Evolutionary conservation across 2,329 filamentous ascomycete genomes (phyloP).

Genomic region (Colletotrichum sp.): DNA sequence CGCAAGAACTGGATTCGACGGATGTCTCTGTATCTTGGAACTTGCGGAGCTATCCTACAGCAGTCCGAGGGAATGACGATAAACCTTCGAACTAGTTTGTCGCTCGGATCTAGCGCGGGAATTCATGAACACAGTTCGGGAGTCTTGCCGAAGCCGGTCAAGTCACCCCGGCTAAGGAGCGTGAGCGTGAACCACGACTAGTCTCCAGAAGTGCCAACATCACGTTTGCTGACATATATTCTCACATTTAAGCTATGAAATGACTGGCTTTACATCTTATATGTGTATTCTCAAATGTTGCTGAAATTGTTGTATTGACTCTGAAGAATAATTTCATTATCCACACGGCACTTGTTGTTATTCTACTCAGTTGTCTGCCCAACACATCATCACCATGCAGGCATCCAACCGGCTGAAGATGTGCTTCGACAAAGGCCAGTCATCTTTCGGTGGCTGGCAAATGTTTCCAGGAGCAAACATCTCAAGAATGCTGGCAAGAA

Average conservation of each 20-base stretch:
- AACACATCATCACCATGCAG: background rate
- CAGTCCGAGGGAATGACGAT: fast-evolving
- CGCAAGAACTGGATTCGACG: background rate
- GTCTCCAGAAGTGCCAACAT: background rate
- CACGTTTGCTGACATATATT: fast-evolving
- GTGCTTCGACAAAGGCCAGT: background rate
- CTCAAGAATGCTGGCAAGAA: background rate
- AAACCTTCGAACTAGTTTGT: background rate
- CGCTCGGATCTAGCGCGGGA: background rate
- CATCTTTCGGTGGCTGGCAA: background rate
- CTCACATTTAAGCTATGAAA: background rate
- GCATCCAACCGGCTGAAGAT: background rate
- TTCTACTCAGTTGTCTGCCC: background rate
- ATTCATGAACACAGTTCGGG: background rate
- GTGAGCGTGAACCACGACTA: background rate
- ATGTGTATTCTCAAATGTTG: fast-evolving
- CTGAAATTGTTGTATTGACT: fast-evolving
- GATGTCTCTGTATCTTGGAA: background rate
- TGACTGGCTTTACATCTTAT: background rate
- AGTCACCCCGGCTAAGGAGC: background rate
- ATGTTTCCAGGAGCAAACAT: background rate
- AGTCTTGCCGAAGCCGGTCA: background rate
- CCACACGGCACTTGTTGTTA: fast-evolving
- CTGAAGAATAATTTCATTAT: fast-evolving
- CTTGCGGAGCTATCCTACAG: background rate